Base-by-base conservation (phyloP, 352 stramenopile genomes). In the Phytopythium boreale region DNA sequence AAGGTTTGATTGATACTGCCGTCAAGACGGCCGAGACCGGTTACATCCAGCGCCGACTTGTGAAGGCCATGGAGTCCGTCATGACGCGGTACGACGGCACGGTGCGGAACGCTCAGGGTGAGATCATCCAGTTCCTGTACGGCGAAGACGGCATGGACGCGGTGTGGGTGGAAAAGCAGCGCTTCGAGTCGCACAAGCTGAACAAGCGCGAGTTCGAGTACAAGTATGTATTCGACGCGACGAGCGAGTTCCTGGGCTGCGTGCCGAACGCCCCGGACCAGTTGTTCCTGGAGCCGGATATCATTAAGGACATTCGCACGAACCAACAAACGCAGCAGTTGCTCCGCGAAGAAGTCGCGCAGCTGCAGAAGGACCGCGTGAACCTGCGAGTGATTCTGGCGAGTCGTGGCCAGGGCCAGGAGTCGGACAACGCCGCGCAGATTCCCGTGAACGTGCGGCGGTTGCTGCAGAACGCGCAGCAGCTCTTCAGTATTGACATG, bases 131-230 rank as follows among this genome's bases (percentile, higher is more conserved):
- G 66, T 95, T 95, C 58, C 59, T 93, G 61, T 94, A 94, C 50
- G 98, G 98, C 65, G 98, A 99, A 79, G 98, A 99, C 75, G 98
- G 98, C 59, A 99, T 99, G 97, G 97, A 99, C 84, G 97, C 95
- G 6, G 95, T 98, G n/a, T 99, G 96, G 94, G 98, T 99, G 53
- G 98, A 99, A 74, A 98, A 98, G 59, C 97, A 99, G 80, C 85
- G 80, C 43, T 97, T 98, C 50, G 83, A 97, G 58, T 91, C 87
- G 4, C 90, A 93, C 64, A 73, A 73, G 61, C 69, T 98, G 56
- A 97, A 96, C 56, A 97, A 97, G 66, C 71, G 73, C 17, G 79
- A 98, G 57, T 98, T 99, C 68, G 92, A 98, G 53, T 81, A 91
- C 67, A 96, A 92, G 37, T 99, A 96, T 68, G 72, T 96, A 14